A percentile compares a stretch with the other conserved stretches of the same genome.
These are phyloP conservation scores for Ogataea henricii DNA, from an alignment of 805 yeast species.

Conservation along the genomic window DNA sequence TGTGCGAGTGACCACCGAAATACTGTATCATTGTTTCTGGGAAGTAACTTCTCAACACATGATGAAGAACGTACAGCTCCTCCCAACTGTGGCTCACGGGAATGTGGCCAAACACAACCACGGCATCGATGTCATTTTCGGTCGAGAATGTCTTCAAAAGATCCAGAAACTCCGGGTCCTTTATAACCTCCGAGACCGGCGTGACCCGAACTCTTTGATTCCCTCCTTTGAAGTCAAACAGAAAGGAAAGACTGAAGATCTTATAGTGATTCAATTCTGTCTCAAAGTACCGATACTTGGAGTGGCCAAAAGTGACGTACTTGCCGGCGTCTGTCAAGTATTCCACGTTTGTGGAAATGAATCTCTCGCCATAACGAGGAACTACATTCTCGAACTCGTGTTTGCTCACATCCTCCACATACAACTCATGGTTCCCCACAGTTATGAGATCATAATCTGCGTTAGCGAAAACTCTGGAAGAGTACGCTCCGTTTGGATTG, in stretches of 20 bases:
- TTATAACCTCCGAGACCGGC: slow-evolving; percentile 54
- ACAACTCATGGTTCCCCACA: slow-evolving; percentile 90
- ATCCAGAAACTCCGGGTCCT: slow-evolving; percentile 66
- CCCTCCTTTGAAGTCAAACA: slow-evolving; percentile 70
- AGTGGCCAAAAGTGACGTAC: slow-evolving; percentile 66
- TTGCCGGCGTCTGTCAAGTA: slow-evolving; percentile 44
- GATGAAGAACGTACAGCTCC: slow-evolving; percentile 52
- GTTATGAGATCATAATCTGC: slow-evolving; percentile 78
- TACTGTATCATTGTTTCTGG: slow-evolving; percentile 74
- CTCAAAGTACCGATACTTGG: slow-evolving; percentile 60
- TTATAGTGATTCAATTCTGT: slow-evolving; percentile 55
- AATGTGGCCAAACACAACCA: slow-evolving; percentile 77
- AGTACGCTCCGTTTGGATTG: slow-evolving; percentile 62
- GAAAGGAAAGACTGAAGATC: slow-evolving; percentile 71
- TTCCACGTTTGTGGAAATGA: slow-evolving; percentile 74
- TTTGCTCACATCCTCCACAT: slow-evolving; percentile 60
- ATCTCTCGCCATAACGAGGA: slow-evolving; percentile 59
- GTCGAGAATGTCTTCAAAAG: slow-evolving; percentile 35
- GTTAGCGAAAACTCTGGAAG: slow-evolving; percentile 62
- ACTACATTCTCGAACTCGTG: slow-evolving; percentile 67
- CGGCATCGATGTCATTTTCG: slow-evolving; percentile 53
- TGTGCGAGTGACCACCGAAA: slow-evolving; percentile 94
- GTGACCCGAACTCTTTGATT: slow-evolving; percentile 66
- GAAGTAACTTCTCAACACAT: slow-evolving; percentile 53
- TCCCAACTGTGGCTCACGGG: slow-evolving; percentile 63